Base-by-base conservation (phyloP, 805 yeast species). In the Candida pseudoglaebosa region DNA sequence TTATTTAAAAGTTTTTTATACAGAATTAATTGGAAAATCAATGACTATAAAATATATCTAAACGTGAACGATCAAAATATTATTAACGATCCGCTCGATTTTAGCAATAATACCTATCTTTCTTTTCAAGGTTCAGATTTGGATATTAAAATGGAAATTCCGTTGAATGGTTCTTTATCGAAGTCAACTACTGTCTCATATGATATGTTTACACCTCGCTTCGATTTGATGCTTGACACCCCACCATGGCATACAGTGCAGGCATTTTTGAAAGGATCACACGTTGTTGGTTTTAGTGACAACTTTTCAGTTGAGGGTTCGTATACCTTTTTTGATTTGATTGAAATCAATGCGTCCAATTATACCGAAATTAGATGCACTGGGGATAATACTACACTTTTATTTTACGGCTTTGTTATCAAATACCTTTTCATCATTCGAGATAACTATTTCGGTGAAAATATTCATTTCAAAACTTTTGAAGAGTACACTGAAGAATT, bases 241-340 rank as follows among this genome's bases (percentile, higher is more conserved):
- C 98, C 99, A 0, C 83, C 91, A 1, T 93, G 98, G 96, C 95
- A 88, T 53, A 90, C 98, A 0, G 65, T 80, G 18, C 76, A 80
- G 39, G 81, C 83, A 34, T 91, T 91, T 47, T 57, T 85, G 64
- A 71, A 73, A 34, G 62, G 59, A 30, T 61, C 73, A 9, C 76
- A 73, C 14, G 73, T 75, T 12, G 71, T 88, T 44, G 98, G 96
- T 0, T 65, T 79, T 43, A 78, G 89, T 0, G 65, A 73, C 19
- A 73, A 80, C 38, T 82, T 89, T 49, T 59, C 55, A 2, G 58
- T 88, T 13, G 59, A 60, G 1, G 95, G 96, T 0, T 71, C 80
- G 0, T 84, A 86, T 58, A 74, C 82, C 0, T 81, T 74, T 48
- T 77, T 67, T 56, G 67, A 74, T 9, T 67, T 71, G 10, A 62